phyloP scores from a whole-genome alignment of 1,284 basidiomycete species.

The Cerioporus squamosus region DNA sequence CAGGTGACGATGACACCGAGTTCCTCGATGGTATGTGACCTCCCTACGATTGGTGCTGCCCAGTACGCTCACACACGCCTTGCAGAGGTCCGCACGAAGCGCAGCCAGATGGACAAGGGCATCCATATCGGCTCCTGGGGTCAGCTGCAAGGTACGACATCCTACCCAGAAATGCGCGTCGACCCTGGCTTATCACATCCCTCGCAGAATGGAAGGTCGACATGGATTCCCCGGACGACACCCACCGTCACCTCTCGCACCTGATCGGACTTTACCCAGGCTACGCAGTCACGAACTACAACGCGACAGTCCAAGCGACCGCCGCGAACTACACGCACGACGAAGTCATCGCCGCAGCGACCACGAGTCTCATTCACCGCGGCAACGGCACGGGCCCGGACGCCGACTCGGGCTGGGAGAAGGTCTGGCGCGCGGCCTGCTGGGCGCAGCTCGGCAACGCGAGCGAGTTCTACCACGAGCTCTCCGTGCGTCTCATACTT shows the following conservation, averaged over 20 bases:
- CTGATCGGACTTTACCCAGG: slow-evolving; percentile 77
- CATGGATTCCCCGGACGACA: slow-evolving; percentile 64
- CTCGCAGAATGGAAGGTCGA: slow-evolving; percentile 79
- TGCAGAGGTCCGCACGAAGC: slow-evolving; percentile 60
- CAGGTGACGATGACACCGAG: slow-evolving; percentile 63
- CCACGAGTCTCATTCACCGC: slow-evolving; percentile 63
- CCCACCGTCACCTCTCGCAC: slow-evolving; percentile 76
- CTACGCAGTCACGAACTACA: slow-evolving; percentile 65
- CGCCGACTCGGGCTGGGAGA: slow-evolving; percentile 79
- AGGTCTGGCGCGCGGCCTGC: slow-evolving; percentile 72
- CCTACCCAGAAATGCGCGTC: background rate
- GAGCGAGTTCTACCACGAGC: slow-evolving; percentile 62
- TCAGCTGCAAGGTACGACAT: slow-evolving; percentile 67
- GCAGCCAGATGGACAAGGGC: slow-evolving; percentile 73
- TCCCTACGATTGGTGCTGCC: background rate
- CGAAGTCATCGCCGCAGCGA: slow-evolving; percentile 59
- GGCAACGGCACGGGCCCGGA: slow-evolving; percentile 75
- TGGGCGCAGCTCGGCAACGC: slow-evolving; percentile 74
- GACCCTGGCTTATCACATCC: background rate
- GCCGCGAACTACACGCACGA: slow-evolving; percentile 51
- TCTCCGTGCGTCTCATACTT: slow-evolving; percentile 53
- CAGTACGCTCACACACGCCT: background rate
- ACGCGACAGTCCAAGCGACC: slow-evolving; percentile 48
- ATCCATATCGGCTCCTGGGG: slow-evolving; percentile 75
- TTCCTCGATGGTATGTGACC: slow-evolving; percentile 57